Base-by-base conservation (phyloP, 2,329 filamentous ascomycete genomes). In the Alternaria solani region DNA sequence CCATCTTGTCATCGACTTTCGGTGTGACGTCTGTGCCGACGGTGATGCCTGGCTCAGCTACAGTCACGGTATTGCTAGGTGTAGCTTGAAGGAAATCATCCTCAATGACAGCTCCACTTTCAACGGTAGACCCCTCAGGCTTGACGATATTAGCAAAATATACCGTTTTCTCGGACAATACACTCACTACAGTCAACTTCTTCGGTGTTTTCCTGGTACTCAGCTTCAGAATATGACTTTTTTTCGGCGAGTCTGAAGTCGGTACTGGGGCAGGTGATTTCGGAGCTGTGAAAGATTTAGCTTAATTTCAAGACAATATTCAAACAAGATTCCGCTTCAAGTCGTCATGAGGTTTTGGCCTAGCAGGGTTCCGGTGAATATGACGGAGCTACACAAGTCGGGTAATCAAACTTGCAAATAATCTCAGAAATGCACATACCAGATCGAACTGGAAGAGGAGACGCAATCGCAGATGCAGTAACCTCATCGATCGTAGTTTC, bases 401-500 rank as follows among this genome's bases (percentile, higher is more conserved):
- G 20, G 30, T 38, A 36, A 49, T 38, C 23, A 49, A 38, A 3
- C 16, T n/a, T 49, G 32, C 14, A 49, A 6, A 36, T 49, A 34
- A 20, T 9, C 25, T n/a, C 20, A 38, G 7, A 38, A 49, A 49
- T 49, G n/a, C 46, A 75, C 73, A 49, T 70, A 75, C 73, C 69
- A 57, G 67, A 59, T 38, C 67, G 67, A 59, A 71, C 67, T 57
- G 73, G 66, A 41, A 70, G 62, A 20, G 66, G 64, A 44, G 69
- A 68, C 39, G 54, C 59, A 23, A 70, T 66, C 30, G 61, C 54
- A 49, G 60, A 48, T 23, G 60, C 58, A 38, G 54, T 38, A 41
- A 64, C 39, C 26, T 60, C 56, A 51, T 72, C 67, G 16, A 72
- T 43, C 12, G 62, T 61, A 25, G 23, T 42, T 20, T 61, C 59